Conservation (phyloP, 1,284 basidiomycete genomes). For the Meira nashicola region DNA sequence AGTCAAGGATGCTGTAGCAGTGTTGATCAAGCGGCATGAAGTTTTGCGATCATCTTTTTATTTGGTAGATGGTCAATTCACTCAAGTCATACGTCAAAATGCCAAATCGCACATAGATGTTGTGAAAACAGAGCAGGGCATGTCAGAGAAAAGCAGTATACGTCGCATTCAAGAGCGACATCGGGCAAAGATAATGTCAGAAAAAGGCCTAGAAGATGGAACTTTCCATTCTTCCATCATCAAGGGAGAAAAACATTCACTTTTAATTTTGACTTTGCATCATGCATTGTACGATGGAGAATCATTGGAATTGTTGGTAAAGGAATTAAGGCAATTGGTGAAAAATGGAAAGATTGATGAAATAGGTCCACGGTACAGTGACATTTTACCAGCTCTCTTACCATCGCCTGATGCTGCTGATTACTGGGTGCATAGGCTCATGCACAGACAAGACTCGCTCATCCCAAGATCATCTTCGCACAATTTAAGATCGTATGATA, state of each 20-base stretch:
- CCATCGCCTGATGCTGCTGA: conserved; percentile 23
- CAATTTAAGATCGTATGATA: neutral
- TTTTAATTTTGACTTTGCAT: conserved; percentile 23
- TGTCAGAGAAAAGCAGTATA: neutral
- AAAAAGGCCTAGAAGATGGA: neutral
- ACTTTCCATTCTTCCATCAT: neutral
- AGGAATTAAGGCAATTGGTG: conserved; percentile 15
- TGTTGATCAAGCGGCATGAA: conserved; percentile 25
- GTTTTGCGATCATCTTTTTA: conserved; percentile 45
- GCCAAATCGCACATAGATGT: neutral
- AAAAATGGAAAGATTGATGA: neutral
- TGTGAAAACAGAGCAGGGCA: too few species aligned
- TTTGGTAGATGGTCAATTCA: conserved; percentile 24
- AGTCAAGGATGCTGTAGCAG: conserved; percentile 23
- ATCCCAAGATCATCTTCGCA: neutral
- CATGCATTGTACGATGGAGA: conserved; percentile 40
- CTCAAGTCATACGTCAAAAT: conserved; percentile 29
- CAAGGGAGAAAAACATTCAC: neutral
- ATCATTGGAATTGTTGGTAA: conserved; percentile 30
- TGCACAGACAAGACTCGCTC: neutral
- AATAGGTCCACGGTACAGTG: conserved; percentile 15
- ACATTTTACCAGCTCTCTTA: conserved; percentile 31
- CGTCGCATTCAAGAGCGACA: too few species aligned
- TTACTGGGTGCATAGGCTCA: conserved; percentile 22
- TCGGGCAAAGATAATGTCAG: neutral